Percentiles rank a stretch among this genome's conserved stretches.
phyloP scores from a whole-genome alignment of 306 rosid genomes.

The Prunus dulcis region DNA sequence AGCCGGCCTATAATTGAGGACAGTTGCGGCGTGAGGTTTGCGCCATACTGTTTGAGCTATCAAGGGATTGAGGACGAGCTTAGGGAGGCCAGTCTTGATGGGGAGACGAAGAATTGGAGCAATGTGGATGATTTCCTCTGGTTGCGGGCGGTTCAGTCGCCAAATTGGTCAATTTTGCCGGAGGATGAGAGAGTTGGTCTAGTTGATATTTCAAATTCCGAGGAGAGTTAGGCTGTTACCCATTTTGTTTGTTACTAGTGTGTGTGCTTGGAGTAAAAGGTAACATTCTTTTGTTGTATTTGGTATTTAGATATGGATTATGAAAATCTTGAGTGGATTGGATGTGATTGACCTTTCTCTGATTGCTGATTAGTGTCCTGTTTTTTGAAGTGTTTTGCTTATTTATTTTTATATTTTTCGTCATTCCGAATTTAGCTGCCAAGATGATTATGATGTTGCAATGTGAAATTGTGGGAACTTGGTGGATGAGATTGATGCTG shows the following conservation, averaged over 20 bases:
- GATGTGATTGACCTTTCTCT: background rate
- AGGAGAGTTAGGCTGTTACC: conserved; percentile 27
- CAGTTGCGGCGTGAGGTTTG: conserved; percentile 55
- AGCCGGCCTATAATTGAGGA: conserved; percentile 90
- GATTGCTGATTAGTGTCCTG: background rate
- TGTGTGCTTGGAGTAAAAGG: conserved; percentile 17
- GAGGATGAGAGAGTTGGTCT: conserved; percentile 59
- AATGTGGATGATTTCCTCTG: conserved; percentile 88
- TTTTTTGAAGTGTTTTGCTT: background rate
- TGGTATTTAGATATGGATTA: background rate
- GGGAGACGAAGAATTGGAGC: conserved; percentile 74
- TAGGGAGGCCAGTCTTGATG: conserved; percentile 44
- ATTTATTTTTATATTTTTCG: background rate
- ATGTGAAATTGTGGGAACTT: background rate
- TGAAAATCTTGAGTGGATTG: background rate
- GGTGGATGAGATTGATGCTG: background rate
- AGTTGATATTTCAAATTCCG: conserved; percentile 32
- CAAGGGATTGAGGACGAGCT: conserved; percentile 69
- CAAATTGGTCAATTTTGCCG: conserved; percentile 77
- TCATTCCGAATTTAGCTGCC: background rate
- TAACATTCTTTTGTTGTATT: background rate
- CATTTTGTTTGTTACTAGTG: conserved; percentile 2
- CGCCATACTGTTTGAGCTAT: conserved; percentile 72
- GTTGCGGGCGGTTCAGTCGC: conserved; percentile 72
- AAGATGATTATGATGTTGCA: background rate